Percentiles rank a stretch among this genome's conserved stretches.
Evolutionary conservation across 2,329 filamentous ascomycete genomes (phyloP).

Genomic region (Paraphaeosphaeria minitans): DNA sequence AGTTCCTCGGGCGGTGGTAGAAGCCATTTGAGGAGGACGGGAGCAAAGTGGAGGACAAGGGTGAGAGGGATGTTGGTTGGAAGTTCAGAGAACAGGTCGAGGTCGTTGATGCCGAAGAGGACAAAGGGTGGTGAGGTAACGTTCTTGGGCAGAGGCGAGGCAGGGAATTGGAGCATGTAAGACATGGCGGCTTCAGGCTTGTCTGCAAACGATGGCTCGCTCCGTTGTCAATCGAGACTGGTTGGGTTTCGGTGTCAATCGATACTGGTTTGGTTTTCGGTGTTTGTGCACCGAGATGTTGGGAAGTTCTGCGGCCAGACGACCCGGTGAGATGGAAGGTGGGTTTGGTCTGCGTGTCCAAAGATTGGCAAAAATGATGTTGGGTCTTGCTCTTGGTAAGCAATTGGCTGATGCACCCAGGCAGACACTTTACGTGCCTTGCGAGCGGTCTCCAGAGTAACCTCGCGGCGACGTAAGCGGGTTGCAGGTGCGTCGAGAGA

Average conservation of each 20-base stretch:
- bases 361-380: background rate
- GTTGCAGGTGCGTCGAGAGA: background rate
- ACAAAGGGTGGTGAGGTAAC: slow-evolving; percentile 26
- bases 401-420: background rate
- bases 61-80: slow-evolving; percentile 26
- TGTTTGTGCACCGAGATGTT: background rate
- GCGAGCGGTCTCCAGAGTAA: background rate
- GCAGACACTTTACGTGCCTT: background rate
- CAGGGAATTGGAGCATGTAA: slow-evolving; percentile 30
- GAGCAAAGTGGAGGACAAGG: slow-evolving; percentile 28
- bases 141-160: slow-evolving; percentile 15
- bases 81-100: slow-evolving; percentile 17
- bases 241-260: background rate
- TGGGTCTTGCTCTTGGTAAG: background rate
- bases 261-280: no score
- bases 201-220: background rate
- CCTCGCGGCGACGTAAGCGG: no score
- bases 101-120: slow-evolving; percentile 27
- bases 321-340: background rate
- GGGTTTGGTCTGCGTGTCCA: background rate
- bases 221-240: background rate
- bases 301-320: background rate
- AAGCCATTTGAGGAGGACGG: slow-evolving; percentile 24
- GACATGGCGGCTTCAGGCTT: slow-evolving; percentile 23
- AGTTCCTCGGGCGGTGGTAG: slow-evolving; percentile 17